Evolutionary conservation across 805 yeast species (phyloP), one percentile per base, ranked within the genome.

Genomic region (Teunomyces panamensis): DNA sequence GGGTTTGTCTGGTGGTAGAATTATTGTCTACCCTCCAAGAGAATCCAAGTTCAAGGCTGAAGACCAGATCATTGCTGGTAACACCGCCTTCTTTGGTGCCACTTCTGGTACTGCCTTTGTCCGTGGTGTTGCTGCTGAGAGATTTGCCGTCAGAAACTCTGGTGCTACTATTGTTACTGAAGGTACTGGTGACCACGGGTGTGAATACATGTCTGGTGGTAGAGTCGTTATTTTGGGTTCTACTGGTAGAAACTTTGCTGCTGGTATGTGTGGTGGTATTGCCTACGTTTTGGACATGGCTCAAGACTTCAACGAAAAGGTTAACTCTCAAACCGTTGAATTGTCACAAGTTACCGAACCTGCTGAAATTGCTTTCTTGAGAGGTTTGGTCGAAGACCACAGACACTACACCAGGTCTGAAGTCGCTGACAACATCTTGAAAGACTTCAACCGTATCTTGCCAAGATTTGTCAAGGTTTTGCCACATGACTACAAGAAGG

Each of bases 221-320:
- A 83, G 98, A 60, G 96, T 94, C 52, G 89, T 92, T 63, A 90
- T 92, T 42, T 79, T 92, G 57, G 96, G 97, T 42, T 73, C 83
- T 50, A 88, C 96, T 59, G 97, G 96, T 49, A 83, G 97, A 54
- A 85, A 90, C 76, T 87, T 87, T 66, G 97, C 88, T 52, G 96
- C 99, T 48, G 99, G 99, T 77, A 94, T 94, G 87, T 91, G 97
- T 59, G 99, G 99, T 72, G 99, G 99, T 82, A 92, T 94, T 68
- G 96, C 97, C 11, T 92, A 92, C 64, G 97, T 95, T 50, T 78
- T 92, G 59, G 96, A 91, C 60, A 87, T 92, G 76, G 97, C 94
- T 44, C 96, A 91, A 64, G 97, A 90, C 64, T 91, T 92, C 62
- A 75, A 76, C 52, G 81, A 83, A 53, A 85, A 85, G 69, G 89